Conservation (phyloP, 176 grass and related monocot genomes). For the Zea luxurians region DNA sequence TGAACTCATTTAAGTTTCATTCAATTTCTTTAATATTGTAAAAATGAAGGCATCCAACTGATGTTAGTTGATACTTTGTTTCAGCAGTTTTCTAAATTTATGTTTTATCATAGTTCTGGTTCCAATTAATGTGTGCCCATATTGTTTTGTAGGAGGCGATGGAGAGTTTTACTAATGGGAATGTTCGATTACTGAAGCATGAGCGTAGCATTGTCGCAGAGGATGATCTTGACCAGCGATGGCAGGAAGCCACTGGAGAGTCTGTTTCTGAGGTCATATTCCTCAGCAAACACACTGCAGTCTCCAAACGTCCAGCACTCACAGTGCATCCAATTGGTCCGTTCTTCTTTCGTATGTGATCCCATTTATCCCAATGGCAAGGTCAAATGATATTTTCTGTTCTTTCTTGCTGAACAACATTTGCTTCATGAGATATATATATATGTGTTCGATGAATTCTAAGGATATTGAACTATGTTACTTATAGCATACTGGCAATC, state of each 20-base stretch:
- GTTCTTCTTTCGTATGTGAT: background rate
- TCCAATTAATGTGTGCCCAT: constrained; percentile 8
- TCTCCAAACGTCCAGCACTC: constrained; percentile 72
- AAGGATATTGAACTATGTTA: background rate
- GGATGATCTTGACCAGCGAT: constrained; percentile 66
- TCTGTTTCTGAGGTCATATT: constrained; percentile 67
- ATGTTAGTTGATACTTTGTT: background rate
- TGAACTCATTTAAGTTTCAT: constrained; percentile 1
- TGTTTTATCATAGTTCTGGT: background rate
- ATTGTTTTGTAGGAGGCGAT: constrained; percentile 52
- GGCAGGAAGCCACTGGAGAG: constrained; percentile 66
- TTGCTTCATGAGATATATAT: background rate
- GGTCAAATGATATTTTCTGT: constrained; percentile 22
- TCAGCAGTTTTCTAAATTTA: background rate
- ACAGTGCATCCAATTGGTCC: constrained; percentile 91
- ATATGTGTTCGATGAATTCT: background rate
- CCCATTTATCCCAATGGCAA: background rate
- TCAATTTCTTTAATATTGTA: background rate
- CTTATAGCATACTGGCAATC: background rate
- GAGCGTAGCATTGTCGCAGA: constrained; percentile 58
- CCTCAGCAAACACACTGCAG: constrained; percentile 78
- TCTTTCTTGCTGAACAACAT: background rate
- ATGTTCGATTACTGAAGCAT: constrained; percentile 67
- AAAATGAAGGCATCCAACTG: background rate
- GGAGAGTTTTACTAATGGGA: constrained; percentile 67